A percentile compares a stretch with the other conserved stretches of the same genome.
phyloP scores from a whole-genome alignment of 108 stramenopile species.

The Chaetoceros muelleri region DNA sequence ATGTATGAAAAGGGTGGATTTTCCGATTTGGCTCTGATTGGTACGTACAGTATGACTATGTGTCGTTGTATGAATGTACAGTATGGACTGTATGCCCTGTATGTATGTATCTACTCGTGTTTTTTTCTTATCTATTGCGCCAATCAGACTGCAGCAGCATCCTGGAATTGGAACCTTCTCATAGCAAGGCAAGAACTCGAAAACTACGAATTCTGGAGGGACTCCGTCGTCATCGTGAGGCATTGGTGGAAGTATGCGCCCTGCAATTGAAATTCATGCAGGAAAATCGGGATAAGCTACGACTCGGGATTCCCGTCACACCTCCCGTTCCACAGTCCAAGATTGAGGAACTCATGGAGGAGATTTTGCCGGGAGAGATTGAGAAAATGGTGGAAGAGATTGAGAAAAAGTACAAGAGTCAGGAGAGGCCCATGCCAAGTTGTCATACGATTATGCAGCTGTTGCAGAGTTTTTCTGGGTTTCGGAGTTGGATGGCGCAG shows the following conservation, averaged over 20 bases:
- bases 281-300: conserved; percentile 62
- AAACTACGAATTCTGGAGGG: conserved; percentile 71
- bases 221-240: conserved; percentile 24
- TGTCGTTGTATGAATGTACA: too few relatives aligned
- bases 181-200: conserved; percentile 74
- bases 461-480: conserved; percentile 72
- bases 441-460: conserved; percentile 71
- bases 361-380: conserved; percentile 59
- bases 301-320: conserved; percentile 56
- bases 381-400: conserved; percentile 22
- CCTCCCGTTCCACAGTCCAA: conserved; percentile 76
- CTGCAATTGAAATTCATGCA: conserved; percentile 78
- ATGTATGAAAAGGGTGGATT: conserved; percentile 88
- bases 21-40: conserved; percentile 59
- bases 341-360: conserved; percentile 62
- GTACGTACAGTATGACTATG: background rate
- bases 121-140: too few relatives aligned
- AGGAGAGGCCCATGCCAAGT: conserved; percentile 42
- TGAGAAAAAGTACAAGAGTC: conserved; percentile 7
- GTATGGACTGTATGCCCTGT: too few relatives aligned
- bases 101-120: too few relatives aligned
- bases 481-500: conserved; percentile 76
- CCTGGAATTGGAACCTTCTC: conserved; percentile 43
- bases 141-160: conserved; percentile 64
- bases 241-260: conserved; percentile 71